Percentiles rank a stretch among this genome's conserved stretches.
Evolutionary conservation across 2,329 filamentous ascomycete genomes (phyloP).

Genomic region (Talaromyces sp.): DNA sequence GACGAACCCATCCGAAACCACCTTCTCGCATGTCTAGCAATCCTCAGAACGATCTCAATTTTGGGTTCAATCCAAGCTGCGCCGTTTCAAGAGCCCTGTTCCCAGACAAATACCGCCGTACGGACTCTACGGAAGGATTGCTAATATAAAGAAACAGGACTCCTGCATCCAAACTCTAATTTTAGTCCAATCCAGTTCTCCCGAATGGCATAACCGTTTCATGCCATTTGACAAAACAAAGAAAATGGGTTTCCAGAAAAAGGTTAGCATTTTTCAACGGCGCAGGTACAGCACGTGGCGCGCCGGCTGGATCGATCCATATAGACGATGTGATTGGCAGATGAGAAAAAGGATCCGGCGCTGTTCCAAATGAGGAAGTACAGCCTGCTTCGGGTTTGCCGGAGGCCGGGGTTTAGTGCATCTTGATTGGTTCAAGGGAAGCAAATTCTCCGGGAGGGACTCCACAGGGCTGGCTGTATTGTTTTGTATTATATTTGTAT

Average conservation of each 20-base stretch:
- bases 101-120: background rate
- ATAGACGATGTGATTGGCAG: background rate
- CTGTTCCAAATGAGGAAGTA: background rate
- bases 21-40: too few relatives aligned
- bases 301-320: background rate
- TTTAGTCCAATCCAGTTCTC: background rate
- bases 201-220: background rate
- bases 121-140: background rate
- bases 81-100: background rate
- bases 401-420: background rate
- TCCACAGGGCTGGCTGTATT: conserved; percentile 2
- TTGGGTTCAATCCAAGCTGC: background rate
- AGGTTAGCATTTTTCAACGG: background rate
- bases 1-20: background rate
- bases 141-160: conserved; percentile 4
- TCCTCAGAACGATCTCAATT: background rate
- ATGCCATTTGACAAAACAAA: background rate
- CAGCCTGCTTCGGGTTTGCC: background rate
- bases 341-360: background rate
- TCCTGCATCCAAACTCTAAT: background rate
- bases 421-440: background rate
- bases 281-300: background rate
- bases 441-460: background rate
- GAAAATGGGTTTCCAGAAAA: background rate
- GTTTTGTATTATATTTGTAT: background rate